These are phyloP conservation scores for Penicillium samsonianum DNA, from an alignment of 495 filamentous ascomycete genomes.

Conservation along the genomic window DNA sequence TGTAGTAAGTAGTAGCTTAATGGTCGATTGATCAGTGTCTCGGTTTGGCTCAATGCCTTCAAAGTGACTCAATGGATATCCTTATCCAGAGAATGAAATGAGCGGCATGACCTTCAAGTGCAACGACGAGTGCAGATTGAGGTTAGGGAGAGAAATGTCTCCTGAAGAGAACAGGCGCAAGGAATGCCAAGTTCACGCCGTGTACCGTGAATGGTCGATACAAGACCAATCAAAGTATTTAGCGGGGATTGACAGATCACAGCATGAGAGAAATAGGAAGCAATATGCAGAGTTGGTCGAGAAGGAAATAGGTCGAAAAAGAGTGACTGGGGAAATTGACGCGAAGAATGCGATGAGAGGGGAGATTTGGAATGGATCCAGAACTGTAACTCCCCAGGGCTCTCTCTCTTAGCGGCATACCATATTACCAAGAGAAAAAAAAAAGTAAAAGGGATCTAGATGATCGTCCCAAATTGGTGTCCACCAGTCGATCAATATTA, in stretches of 20 bases:
- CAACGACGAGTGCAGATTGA: slow-evolving; percentile 12
- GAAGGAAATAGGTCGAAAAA: slow-evolving; percentile 1
- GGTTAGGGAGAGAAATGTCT: slow-evolving; percentile 7
- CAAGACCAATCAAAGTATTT: neutral
- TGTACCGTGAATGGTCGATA: slow-evolving; percentile 15
- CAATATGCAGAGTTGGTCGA: slow-evolving; percentile 6
- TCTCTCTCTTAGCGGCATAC: slow-evolving; percentile 12
- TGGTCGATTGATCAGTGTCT: slow-evolving; percentile 7
- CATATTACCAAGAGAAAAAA: slow-evolving; percentile 18
- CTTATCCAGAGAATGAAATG: slow-evolving; percentile 24
- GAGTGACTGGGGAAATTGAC: slow-evolving; percentile 14
- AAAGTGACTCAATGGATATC: slow-evolving; percentile 21
- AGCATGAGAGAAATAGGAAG: slow-evolving; percentile 16
- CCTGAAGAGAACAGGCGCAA: slow-evolving; percentile 9
- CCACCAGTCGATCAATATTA: slow-evolving; percentile 5
- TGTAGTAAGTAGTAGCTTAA: neutral
- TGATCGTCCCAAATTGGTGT: slow-evolving; percentile 6
- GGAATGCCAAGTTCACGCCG: slow-evolving; percentile 9
- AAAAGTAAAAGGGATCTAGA: slow-evolving; percentile 20
- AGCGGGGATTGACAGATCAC: slow-evolving; percentile 23
- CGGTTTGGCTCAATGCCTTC: neutral
- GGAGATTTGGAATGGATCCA: slow-evolving; percentile 17
- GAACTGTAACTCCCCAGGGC: slow-evolving; percentile 1
- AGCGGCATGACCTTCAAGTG: slow-evolving; percentile 29
- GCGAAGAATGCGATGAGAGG: slow-evolving; percentile 15